Percentiles rank a stretch among this genome's conserved stretches.
Evolutionary conservation across 345 rosid genomes (phyloP).

Genomic region (Eucalyptus tenuipes): DNA sequence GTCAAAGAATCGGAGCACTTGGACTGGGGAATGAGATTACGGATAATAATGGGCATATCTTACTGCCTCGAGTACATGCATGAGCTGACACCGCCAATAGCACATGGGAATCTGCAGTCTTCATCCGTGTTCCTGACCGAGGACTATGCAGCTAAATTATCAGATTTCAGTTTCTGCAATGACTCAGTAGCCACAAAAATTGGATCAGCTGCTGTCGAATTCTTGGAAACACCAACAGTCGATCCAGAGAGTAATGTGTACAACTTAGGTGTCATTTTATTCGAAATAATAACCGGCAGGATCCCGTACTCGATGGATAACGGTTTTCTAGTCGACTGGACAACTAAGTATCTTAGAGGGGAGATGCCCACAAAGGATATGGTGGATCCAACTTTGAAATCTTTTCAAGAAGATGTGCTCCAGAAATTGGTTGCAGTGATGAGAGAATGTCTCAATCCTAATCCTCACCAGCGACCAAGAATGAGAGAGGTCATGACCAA

Average conservation of each 20-base stretch:
- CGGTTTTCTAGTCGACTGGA: constrained; percentile 35
- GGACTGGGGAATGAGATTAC: constrained; percentile 72
- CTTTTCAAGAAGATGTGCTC: constrained; percentile 38
- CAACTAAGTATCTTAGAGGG: constrained; percentile 17
- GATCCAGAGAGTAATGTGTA: constrained; percentile 39
- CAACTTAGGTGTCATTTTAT: constrained; percentile 54
- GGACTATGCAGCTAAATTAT: constrained; percentile 92
- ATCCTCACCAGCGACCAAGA: constrained; percentile 40
- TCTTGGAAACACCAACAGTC: constrained; percentile 26
- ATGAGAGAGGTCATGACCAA: constrained; percentile 46
- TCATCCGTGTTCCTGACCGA: constrained; percentile 67
- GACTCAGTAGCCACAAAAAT: constrained; percentile 26
- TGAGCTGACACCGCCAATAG: constrained; percentile 59
- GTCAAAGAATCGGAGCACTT: constrained; percentile 81
- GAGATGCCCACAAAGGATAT: constrained; percentile 28
- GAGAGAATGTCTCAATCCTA: constrained; percentile 48
- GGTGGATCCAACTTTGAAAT: constrained; percentile 60
- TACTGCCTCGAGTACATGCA: constrained; percentile 95
- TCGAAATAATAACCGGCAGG: constrained; percentile 74
- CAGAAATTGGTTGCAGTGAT: constrained; percentile 48
- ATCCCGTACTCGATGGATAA: constrained; percentile 33
- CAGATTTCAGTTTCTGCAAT: constrained; percentile 58
- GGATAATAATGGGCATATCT: constrained; percentile 81
- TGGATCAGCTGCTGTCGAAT: constrained; percentile 22
- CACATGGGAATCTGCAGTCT: constrained; percentile 48